Conservation (phyloP, 2,329 filamentous ascomycete species). For the Trichoderma aggressivum region DNA sequence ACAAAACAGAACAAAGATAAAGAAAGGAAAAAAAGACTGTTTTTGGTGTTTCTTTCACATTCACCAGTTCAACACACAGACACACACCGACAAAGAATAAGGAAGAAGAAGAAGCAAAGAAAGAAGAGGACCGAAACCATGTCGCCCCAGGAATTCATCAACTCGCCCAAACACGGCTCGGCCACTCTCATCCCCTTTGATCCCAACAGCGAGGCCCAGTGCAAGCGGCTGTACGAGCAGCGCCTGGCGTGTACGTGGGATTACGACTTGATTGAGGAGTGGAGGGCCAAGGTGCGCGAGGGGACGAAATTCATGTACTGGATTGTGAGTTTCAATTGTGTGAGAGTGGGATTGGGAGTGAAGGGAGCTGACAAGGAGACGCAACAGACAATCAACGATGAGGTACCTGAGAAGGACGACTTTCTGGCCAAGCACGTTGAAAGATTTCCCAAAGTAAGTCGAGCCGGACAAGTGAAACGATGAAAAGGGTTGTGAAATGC, state of each 20-base stretch:
- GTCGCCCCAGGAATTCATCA: background rate
- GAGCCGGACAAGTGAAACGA: background rate
- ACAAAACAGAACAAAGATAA: background rate
- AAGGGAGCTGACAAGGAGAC: background rate
- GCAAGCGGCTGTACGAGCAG: slow-evolving; percentile 40
- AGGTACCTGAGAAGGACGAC: slow-evolving; percentile 28
- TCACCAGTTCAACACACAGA: background rate
- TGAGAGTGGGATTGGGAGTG: background rate
- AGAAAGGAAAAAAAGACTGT: background rate
- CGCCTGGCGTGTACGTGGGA: slow-evolving; percentile 46
- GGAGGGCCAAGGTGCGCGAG: slow-evolving; percentile 32
- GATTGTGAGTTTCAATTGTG: slow-evolving; percentile 32
- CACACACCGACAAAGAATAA: background rate
- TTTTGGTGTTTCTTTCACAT: no score
- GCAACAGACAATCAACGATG: slow-evolving; percentile 31
- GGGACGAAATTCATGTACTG: slow-evolving; percentile 40
- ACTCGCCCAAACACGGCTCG: background rate
- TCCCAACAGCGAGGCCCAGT: slow-evolving; percentile 37
- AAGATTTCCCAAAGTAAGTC: slow-evolving; percentile 30
- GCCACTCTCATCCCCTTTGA: slow-evolving; percentile 44
- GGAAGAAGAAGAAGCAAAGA: background rate
- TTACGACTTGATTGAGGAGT: slow-evolving; percentile 35
- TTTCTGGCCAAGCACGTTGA: slow-evolving; percentile 32
- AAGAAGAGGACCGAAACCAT: background rate
- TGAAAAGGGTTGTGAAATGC: background rate